These are phyloP conservation scores for Suillus decipiens DNA, from an alignment of 768 basidiomycete genomes.

Conservation along the genomic window DNA sequence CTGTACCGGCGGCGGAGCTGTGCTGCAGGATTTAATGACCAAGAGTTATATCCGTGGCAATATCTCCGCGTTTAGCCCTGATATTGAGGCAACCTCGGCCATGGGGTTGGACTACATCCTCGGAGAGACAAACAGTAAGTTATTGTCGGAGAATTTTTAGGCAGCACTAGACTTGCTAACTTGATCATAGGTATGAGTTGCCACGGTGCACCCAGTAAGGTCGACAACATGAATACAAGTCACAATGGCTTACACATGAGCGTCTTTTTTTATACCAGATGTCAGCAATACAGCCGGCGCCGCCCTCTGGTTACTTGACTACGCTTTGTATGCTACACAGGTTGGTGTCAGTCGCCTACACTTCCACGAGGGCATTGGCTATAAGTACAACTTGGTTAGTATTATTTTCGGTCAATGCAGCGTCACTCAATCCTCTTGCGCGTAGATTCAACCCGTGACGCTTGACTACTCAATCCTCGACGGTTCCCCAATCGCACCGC, in stretches of 20 bases:
- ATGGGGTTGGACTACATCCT: slow-evolving; percentile 57
- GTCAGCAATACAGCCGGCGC: slow-evolving; percentile 74
- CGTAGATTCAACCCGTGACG: slow-evolving; percentile 62
- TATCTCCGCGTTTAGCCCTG: slow-evolving; percentile 49
- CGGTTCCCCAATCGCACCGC: slow-evolving; percentile 51
- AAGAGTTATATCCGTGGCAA: slow-evolving; percentile 61
- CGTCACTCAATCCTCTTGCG: neutral
- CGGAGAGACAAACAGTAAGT: slow-evolving; percentile 62
- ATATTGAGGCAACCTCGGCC: slow-evolving; percentile 51
- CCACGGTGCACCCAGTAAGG: slow-evolving; percentile 36
- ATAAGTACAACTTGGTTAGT: slow-evolving; percentile 65
- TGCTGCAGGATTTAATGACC: slow-evolving; percentile 66
- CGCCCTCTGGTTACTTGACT: slow-evolving; percentile 68
- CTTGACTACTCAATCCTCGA: slow-evolving; percentile 60
- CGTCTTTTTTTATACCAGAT: slow-evolving; percentile 32
- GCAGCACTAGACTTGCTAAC: neutral
- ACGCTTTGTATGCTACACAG: slow-evolving; percentile 58
- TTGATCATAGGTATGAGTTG: slow-evolving; percentile 33
- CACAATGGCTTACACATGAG: neutral
- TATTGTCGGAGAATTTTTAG: slow-evolving; percentile 19
- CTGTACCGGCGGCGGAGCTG: slow-evolving; percentile 52
- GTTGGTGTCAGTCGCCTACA: slow-evolving; percentile 55
- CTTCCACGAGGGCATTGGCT: slow-evolving; percentile 71
- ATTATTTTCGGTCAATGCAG: neutral
- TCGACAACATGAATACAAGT: neutral